Percentiles rank a stretch among this genome's conserved stretches.
Conservation (phyloP, 495 filamentous ascomycete genomes). For the Penicillium samsonianum region DNA sequence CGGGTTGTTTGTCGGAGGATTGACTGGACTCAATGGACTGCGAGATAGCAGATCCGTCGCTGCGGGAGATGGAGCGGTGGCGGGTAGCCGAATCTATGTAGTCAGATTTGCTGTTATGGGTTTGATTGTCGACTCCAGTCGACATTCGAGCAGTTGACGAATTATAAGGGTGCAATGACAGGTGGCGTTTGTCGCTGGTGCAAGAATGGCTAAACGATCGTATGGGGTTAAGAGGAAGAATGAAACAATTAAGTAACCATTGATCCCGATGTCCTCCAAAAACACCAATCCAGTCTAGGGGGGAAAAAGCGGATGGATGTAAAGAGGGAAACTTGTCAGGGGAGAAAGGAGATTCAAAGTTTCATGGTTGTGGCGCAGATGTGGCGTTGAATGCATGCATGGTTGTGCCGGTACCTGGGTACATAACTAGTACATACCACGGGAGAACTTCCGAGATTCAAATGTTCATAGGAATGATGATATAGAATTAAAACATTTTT, state of each 20-base stretch:
- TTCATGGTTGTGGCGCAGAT: conserved; percentile 32
- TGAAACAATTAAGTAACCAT: conserved; percentile 28
- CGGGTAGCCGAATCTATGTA: conserved; percentile 27
- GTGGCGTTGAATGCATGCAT: conserved; percentile 20
- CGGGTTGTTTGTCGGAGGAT: conserved; percentile 23
- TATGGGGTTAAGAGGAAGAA: conserved; percentile 17
- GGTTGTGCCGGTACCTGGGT: too few relatives aligned
- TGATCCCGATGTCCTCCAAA: conserved; percentile 25
- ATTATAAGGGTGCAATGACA: conserved; percentile 20
- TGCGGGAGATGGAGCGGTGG: conserved; percentile 39
- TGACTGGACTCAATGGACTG: conserved; percentile 15
- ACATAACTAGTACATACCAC: neutral
- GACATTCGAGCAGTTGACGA: conserved; percentile 48
- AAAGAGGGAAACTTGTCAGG: conserved; percentile 20
- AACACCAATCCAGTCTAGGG: conserved; percentile 30
- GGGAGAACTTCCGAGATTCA: neutral
- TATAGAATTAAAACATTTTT: neutral
- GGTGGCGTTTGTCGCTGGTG: conserved; percentile 19
- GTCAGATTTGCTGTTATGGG: conserved; percentile 21
- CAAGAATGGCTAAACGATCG: conserved; percentile 30
- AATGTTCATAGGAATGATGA: neutral
- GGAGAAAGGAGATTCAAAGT: conserved; percentile 32
- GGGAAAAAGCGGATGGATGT: conserved; percentile 19
- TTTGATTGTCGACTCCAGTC: conserved; percentile 46
- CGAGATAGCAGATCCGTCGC: conserved; percentile 22